These are phyloP conservation scores for Talaromyces piceae DNA, from an alignment of 2,329 filamentous ascomycete species.

Conservation along the genomic window DNA sequence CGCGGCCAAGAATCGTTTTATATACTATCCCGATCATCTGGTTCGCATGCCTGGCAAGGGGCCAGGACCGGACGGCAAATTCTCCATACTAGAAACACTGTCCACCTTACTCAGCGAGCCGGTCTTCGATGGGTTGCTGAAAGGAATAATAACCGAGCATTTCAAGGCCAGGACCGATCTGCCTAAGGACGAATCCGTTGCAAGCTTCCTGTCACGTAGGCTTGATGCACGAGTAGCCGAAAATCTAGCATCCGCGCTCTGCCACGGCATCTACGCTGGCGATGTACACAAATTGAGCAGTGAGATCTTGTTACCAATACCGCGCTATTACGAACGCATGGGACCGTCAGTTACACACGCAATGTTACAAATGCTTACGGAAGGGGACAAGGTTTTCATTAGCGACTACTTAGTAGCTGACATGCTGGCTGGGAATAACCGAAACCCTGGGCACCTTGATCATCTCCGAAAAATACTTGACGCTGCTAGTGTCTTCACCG, in stretches of 20 bases:
- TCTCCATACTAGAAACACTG: slow-evolving; percentile 17
- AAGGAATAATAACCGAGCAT: slow-evolving; percentile 25
- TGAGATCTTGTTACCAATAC: slow-evolving; percentile 51
- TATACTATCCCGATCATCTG: slow-evolving; percentile 83
- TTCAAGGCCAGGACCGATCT: slow-evolving; percentile 25
- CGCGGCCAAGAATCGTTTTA: slow-evolving; percentile 59
- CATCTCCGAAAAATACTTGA: slow-evolving; percentile 14
- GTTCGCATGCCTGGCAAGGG: slow-evolving; percentile 50
- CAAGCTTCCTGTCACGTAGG: slow-evolving; percentile 53
- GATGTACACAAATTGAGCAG: slow-evolving; percentile 75
- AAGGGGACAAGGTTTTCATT: slow-evolving; percentile 10
- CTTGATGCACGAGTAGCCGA: slow-evolving; percentile 53
- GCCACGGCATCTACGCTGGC: slow-evolving; percentile 90
- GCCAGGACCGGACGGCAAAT: slow-evolving; percentile 21
- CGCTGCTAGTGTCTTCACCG: slow-evolving; percentile 33
- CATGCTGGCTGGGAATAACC: slow-evolving; percentile 12
- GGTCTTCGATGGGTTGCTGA: slow-evolving; percentile 44
- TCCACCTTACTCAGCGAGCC: slow-evolving; percentile 44
- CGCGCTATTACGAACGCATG: slow-evolving; percentile 42
- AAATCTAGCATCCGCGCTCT: slow-evolving; percentile 64
- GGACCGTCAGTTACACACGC: slow-evolving; percentile 16
- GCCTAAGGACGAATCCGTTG: slow-evolving; percentile 61
- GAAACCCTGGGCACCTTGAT: slow-evolving; percentile 13
- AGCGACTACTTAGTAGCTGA: slow-evolving; percentile 25
- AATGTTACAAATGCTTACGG: slow-evolving; percentile 11